Conservation (phyloP, 495 filamentous ascomycete species). For the Trichoderma erinaceum region DNA sequence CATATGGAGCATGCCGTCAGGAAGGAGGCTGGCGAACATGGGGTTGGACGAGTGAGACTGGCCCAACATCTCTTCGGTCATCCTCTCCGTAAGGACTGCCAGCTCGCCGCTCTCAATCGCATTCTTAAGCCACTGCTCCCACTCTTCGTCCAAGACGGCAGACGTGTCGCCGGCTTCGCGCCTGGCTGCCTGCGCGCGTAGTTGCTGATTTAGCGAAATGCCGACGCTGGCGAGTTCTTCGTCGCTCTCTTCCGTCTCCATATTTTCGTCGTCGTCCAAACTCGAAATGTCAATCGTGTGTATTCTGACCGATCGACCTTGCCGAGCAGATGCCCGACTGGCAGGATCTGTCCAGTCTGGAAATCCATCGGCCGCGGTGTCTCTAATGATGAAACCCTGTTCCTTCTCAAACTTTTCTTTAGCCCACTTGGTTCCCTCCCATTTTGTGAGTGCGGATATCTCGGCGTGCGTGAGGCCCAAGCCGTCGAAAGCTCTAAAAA, state of each 20-base stretch:
- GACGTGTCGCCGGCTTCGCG: slow-evolving; percentile 53
- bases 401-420: slow-evolving; percentile 79
- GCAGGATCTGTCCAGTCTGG: slow-evolving; percentile 45
- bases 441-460: slow-evolving; percentile 73
- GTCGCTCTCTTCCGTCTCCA: slow-evolving; percentile 51
- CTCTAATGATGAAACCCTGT: slow-evolving; percentile 61
- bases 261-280: slow-evolving; percentile 30
- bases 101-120: slow-evolving; percentile 57
- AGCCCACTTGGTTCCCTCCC: slow-evolving; percentile 91
- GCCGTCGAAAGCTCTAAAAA: slow-evolving; percentile 78
- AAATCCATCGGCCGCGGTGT: slow-evolving; percentile 73
- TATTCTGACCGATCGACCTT: not conserved
- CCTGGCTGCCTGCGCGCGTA: slow-evolving; percentile 60
- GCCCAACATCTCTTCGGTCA: slow-evolving; percentile 33
- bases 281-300: not conserved
- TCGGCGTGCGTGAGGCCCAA: slow-evolving; percentile 69
- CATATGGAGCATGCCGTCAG: slow-evolving; percentile 37
- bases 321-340: slow-evolving; percentile 24
- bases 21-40: slow-evolving; percentile 36
- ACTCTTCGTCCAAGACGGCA: slow-evolving; percentile 67
- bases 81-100: slow-evolving; percentile 36
- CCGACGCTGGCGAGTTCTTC: slow-evolving; percentile 68
- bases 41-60: slow-evolving; percentile 25
- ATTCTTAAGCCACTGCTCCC: slow-evolving; percentile 83
- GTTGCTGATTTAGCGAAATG: slow-evolving; percentile 61